These are phyloP conservation scores for Grigorovia jiainica DNA, from an alignment of 805 yeast genomes.

Conservation along the genomic window DNA sequence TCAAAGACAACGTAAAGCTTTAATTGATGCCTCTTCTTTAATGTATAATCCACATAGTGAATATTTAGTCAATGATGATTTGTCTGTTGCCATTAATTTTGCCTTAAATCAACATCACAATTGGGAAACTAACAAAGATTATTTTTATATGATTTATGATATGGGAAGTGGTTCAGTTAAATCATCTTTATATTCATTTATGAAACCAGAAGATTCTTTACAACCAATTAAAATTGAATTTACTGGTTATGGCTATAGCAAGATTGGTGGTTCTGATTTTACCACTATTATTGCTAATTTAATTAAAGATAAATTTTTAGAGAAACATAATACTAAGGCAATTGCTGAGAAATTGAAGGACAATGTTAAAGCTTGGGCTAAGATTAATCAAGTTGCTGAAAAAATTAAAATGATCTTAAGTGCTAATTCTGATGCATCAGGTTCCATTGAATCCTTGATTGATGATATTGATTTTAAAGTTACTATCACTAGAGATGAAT, in stretches of 20 bases:
- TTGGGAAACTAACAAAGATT: conserved; percentile 29
- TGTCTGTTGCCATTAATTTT: conserved; percentile 82
- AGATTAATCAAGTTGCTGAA: conserved; percentile 76
- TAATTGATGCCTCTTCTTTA: conserved; percentile 57
- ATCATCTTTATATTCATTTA: conserved; percentile 68
- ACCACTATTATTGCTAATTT: conserved; percentile 57
- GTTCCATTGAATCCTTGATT: conserved; percentile 65
- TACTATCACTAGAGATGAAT: conserved; percentile 64
- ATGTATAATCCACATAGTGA: conserved; percentile 49
- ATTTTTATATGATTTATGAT: conserved; percentile 68
- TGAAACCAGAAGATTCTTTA: conserved; percentile 34
- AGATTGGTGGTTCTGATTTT: conserved; percentile 70
- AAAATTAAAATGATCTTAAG: conserved; percentile 79
- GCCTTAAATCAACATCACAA: conserved; percentile 32
- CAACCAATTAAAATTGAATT: conserved; percentile 44
- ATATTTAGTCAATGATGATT: conserved; percentile 76
- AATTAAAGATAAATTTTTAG: conserved; percentile 50
- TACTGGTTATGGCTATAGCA: conserved; percentile 63
- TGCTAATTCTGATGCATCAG: conserved; percentile 74
- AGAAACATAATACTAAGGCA: conserved; percentile 30
- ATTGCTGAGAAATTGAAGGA: conserved; percentile 32
- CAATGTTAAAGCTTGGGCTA: conserved; percentile 51
- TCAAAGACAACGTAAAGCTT: conserved; percentile 57
- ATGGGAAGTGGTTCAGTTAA: conserved; percentile 89
- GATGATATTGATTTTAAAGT: conserved; percentile 68